Evolutionary conservation across 208 protist genomes (phyloP).

Genomic region (Naegleria gruberi): DNA sequence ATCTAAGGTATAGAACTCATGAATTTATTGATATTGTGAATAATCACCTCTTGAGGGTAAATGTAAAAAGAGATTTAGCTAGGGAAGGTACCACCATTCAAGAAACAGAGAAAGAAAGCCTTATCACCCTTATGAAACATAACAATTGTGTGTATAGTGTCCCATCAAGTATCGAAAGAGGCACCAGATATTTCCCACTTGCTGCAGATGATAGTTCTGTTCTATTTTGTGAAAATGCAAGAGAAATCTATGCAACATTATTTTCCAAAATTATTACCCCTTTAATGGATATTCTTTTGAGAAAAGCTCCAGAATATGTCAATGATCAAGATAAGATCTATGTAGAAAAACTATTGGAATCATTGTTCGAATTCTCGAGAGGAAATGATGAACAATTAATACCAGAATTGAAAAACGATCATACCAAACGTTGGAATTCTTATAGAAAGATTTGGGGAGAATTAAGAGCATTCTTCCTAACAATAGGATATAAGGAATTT

Average conservation of each 20-base stretch:
- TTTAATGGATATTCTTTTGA: background rate
- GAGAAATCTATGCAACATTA: background rate
- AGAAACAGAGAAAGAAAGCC: background rate
- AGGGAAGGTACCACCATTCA: background rate
- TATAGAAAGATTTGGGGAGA: conserved; percentile 13
- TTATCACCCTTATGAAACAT: background rate
- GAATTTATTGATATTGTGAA: conserved; percentile 12
- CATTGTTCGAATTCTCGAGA: background rate
- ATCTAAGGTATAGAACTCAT: background rate
- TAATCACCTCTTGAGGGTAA: background rate
- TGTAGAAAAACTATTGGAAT: background rate
- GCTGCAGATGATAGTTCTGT: background rate
- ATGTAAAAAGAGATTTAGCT: background rate
- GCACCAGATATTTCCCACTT: background rate
- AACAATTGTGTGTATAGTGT: background rate
- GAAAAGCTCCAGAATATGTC: background rate
- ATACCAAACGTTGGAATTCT: background rate
- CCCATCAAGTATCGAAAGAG: background rate
- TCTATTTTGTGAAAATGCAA: background rate
- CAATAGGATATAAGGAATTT: background rate
- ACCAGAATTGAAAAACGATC: background rate
- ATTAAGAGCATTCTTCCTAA: background rate
- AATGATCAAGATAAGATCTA: background rate
- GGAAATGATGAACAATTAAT: background rate
- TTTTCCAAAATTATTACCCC: background rate